Evolutionary conservation across 116 monocot species (phyloP).

Genomic region (Iris pallida): DNA sequence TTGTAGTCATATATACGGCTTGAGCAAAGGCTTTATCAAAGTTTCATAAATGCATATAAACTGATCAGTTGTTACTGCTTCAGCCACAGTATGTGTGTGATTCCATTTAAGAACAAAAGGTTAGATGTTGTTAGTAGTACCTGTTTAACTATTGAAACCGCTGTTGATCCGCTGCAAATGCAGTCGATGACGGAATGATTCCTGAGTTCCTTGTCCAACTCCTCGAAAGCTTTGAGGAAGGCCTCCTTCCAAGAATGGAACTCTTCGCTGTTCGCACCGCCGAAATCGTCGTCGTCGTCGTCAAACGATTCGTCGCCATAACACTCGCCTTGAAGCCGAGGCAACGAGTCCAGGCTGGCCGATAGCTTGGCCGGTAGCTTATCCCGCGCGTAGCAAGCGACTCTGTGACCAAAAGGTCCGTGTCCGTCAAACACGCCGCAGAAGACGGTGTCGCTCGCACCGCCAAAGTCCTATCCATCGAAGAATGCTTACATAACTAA

Average conservation of each 20-base stretch:
- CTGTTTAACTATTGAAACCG: constrained; percentile 60
- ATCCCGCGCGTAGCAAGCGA: constrained; percentile 57
- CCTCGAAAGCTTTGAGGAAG: constrained; percentile 49
- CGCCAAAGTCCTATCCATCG: constrained; percentile 48
- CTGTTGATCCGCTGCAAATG: constrained; percentile 75
- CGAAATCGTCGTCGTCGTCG: not conserved
- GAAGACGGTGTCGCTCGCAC: constrained; percentile 41
- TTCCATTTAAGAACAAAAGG: too few relatives aligned
- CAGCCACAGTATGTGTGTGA: not conserved
- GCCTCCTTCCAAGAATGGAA: constrained; percentile 33
- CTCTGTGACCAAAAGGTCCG: constrained; percentile 64
- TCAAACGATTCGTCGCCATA: not conserved
- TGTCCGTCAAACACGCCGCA: constrained; percentile 95
- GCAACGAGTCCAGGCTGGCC: not conserved
- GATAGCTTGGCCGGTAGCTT: constrained; percentile 41
- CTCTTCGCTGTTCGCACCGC: not conserved
- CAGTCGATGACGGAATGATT: constrained; percentile 43
- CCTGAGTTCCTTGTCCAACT: constrained; percentile 51
- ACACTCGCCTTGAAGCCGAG: not conserved
- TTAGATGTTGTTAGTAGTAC: constrained; percentile 21
- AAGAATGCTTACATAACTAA: not conserved
- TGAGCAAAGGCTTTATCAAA: not conserved
- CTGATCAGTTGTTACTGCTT: too few relatives aligned
- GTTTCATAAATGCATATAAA: not conserved
- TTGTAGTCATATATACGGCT: not conserved